Conservation (phyloP, 176 grass and related monocot genomes). For the Zea luxurians region DNA sequence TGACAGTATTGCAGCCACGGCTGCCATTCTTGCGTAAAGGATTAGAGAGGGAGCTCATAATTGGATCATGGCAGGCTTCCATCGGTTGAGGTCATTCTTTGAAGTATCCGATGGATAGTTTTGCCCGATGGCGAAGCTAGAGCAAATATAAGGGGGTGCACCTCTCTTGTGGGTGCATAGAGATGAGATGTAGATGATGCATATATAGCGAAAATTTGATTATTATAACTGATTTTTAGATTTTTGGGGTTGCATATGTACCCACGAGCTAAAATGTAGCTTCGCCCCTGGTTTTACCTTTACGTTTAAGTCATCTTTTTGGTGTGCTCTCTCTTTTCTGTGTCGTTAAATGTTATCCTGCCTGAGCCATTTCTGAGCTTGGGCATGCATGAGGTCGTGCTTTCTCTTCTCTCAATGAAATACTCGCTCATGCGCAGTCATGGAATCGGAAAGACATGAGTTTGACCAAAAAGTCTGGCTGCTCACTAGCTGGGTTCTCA, state of each 20-base stretch:
- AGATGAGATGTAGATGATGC: no score
- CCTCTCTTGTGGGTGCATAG: no score
- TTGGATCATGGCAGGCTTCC: not conserved
- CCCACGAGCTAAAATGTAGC: no score
- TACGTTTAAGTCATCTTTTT: not conserved
- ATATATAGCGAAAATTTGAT: no score
- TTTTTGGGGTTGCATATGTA: no score
- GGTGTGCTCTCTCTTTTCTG: not conserved
- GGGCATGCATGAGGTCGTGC: not conserved
- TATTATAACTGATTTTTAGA: no score
- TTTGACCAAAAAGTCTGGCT: constrained; percentile 1
- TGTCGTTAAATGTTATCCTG: not conserved
- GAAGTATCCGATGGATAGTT: not conserved
- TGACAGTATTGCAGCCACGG: not conserved
- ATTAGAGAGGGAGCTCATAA: not conserved
- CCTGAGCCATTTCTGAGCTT: not conserved
- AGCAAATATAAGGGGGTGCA: no score
- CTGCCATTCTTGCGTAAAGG: not conserved
- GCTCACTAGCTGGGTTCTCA: not conserved
- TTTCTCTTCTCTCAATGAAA: not conserved
- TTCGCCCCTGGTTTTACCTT: not conserved
- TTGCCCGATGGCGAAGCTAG: no score
- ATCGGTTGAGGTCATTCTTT: not conserved
- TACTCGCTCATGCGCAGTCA: not conserved
- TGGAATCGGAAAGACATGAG: not conserved